These are phyloP conservation scores for Apiospora rasikravindrae DNA, from an alignment of 2,329 filamentous ascomycete genomes.

Conservation along the genomic window DNA sequence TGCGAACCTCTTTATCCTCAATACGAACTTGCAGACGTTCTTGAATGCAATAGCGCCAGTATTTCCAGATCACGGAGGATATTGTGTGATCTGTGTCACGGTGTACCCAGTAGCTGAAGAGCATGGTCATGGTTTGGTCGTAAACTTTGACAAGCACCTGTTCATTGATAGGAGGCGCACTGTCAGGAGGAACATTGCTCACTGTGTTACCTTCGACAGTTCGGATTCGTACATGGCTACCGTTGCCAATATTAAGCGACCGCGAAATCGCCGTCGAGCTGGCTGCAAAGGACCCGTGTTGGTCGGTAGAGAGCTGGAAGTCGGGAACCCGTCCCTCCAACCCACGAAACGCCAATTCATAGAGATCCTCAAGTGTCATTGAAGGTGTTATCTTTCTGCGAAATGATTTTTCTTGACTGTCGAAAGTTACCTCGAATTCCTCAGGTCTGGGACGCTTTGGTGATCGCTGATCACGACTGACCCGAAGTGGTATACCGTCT, in stretches of 20 bases:
- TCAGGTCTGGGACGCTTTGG: not conserved
- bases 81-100: not conserved
- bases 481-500: not conserved
- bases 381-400: not conserved
- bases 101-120: not conserved
- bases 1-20: not conserved
- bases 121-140: rapidly evolving
- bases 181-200: not conserved
- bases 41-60: not conserved
- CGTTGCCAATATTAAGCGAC: not conserved
- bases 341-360: not conserved
- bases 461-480: not conserved
- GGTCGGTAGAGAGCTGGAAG: not conserved
- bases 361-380: not conserved
- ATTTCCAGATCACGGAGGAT: not conserved
- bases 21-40: not conserved
- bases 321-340: not conserved
- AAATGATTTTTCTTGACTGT: not conserved
- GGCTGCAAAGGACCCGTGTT: not conserved
- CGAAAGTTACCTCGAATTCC: not conserved
- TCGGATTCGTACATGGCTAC: not conserved
- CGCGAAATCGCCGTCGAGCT: not conserved
- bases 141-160: not conserved
- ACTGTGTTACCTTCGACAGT: not conserved
- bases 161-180: not conserved